These are phyloP conservation scores for Corylus americana DNA, from an alignment of 306 rosid species.

Conservation along the genomic window DNA sequence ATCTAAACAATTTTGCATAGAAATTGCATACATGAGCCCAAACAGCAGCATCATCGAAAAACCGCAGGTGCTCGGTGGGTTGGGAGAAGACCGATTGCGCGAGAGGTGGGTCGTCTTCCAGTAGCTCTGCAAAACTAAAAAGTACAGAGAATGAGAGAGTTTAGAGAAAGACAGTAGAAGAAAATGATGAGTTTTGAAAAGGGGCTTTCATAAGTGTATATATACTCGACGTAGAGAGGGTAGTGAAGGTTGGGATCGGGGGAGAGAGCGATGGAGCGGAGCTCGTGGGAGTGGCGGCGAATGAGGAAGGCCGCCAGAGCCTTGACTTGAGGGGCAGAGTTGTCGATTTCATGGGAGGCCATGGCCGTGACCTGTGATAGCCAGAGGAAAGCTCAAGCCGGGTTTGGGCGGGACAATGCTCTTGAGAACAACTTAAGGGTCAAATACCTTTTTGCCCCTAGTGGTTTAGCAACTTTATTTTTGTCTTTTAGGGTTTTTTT, in stretches of 20 bases:
- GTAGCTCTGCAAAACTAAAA: conserved; percentile 68
- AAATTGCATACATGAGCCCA: conserved; percentile 62
- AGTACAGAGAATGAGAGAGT: not conserved
- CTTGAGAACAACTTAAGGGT: no score
- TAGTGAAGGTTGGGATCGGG: conserved; percentile 67
- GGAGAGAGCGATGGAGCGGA: conserved; percentile 60
- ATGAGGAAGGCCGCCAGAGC: conserved; percentile 56
- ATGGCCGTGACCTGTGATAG: not conserved
- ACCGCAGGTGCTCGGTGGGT: conserved; percentile 55
- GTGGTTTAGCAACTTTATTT: no score
- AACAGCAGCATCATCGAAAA: conserved; percentile 80
- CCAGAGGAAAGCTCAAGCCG: not conserved
- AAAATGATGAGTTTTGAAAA: not conserved
- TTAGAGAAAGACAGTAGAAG: not conserved
- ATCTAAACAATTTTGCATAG: not conserved
- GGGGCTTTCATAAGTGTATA: not conserved
- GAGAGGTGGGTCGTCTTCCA: conserved; percentile 64
- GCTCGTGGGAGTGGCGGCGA: conserved; percentile 51
- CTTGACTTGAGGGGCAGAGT: conserved; percentile 32
- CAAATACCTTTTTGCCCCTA: no score
- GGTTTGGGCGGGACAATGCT: not conserved
- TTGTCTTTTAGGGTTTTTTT: no score
- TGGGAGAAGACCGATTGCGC: conserved; percentile 61
- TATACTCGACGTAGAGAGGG: conserved; percentile 67
- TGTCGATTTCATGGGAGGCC: conserved; percentile 25